A percentile compares a stretch with the other conserved stretches of the same genome.
These are phyloP conservation scores for Paramecium primaurelia DNA, from an alignment of 73 alveolate species.

Conservation along the genomic window DNA sequence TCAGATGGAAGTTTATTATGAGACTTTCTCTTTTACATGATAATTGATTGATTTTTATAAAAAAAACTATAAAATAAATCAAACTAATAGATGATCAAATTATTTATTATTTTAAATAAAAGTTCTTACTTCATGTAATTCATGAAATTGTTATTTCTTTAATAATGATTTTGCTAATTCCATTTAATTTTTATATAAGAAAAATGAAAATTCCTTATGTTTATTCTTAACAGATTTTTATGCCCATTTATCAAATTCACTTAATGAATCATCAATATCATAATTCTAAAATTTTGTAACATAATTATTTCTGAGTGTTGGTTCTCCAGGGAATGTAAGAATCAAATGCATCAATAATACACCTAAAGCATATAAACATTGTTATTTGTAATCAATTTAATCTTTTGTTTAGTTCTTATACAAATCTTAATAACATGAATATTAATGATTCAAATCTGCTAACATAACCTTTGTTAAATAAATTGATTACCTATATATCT, in stretches of 20 bases:
- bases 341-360: not conserved
- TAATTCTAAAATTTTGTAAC: not conserved
- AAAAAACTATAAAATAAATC: not conserved
- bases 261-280: not conserved
- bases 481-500: not conserved
- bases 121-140: not conserved
- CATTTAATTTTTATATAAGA: not conserved
- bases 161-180: not conserved
- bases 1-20: not conserved
- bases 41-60: not conserved
- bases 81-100: not conserved
- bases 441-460: not conserved
- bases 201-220: constrained; percentile 22
- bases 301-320: not conserved
- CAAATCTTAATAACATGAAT: too few relatives aligned
- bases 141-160: not conserved
- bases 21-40: not conserved
- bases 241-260: not conserved
- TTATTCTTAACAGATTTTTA: not conserved
- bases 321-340: constrained; percentile 15
- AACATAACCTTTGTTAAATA: not conserved
- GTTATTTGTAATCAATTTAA: not conserved
- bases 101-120: not conserved
- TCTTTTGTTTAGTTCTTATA: not conserved
- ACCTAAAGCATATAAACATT: not conserved